These are phyloP conservation scores for Gossypium trilobum DNA, from an alignment of 441 rosid species.

Conservation along the genomic window DNA sequence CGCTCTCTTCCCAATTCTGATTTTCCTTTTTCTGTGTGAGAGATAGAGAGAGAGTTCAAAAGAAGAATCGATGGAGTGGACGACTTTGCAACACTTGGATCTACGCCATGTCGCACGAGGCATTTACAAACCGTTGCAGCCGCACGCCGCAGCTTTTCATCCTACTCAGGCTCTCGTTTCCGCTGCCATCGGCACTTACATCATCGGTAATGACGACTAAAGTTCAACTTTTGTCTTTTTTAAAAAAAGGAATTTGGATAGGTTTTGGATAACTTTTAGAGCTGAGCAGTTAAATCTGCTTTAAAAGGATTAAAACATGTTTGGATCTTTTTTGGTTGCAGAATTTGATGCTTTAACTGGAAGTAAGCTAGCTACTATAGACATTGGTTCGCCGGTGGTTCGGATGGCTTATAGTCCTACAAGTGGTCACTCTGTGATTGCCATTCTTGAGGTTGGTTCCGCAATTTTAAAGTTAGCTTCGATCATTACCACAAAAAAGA, in stretches of 20 bases:
- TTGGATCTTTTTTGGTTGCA: constrained; percentile 23
- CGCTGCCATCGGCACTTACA: constrained; percentile 62
- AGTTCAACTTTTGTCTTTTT: not conserved
- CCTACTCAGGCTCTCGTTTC: constrained; percentile 80
- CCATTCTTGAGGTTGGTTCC: constrained; percentile 68
- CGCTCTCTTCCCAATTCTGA: not conserved
- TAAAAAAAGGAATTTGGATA: not conserved
- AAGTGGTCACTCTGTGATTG: constrained; percentile 71
- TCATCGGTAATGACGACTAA: constrained; percentile 47
- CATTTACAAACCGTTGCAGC: constrained; percentile 69
- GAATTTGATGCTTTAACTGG: constrained; percentile 94
- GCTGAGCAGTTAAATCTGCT: constrained; percentile 9
- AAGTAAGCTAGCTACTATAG: constrained; percentile 71
- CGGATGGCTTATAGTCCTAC: constrained; percentile 86
- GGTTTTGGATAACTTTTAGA: not conserved
- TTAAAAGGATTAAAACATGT: not conserved
- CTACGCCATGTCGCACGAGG: constrained; percentile 75
- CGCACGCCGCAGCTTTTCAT: constrained; percentile 93
- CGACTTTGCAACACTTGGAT: constrained; percentile 92
- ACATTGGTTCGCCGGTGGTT: constrained; percentile 77
- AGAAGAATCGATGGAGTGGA: constrained; percentile 71
- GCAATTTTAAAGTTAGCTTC: not conserved
- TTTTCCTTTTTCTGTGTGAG: not conserved
- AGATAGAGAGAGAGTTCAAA: constrained; percentile 6
- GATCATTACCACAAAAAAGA: not conserved